phyloP scores from a whole-genome alignment of 306 rosid genomes.

The Acmispon strigosus region DNA sequence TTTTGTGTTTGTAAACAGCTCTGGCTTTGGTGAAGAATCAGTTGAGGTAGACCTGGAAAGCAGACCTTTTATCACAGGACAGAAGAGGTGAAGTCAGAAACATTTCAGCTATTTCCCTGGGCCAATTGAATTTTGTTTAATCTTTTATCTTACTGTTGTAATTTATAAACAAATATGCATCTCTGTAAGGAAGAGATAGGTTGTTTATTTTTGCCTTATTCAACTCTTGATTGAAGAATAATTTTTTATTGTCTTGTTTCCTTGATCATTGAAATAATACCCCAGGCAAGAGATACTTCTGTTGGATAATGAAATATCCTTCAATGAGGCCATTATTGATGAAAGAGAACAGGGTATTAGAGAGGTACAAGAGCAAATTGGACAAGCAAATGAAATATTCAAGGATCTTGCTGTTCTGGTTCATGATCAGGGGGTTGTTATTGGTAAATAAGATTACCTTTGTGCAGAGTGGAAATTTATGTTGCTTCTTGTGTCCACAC shows the following conservation, averaged over 20 bases:
- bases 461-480: background rate
- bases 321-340: constrained; percentile 81
- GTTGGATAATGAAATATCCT: constrained; percentile 59
- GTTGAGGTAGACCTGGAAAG: constrained; percentile 37
- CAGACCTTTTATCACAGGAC: constrained; percentile 52
- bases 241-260: constrained; percentile 9
- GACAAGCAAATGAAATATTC: constrained; percentile 67
- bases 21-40: constrained; percentile 37
- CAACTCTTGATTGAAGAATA: background rate
- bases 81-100: constrained; percentile 41
- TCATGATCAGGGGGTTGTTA: constrained; percentile 73
- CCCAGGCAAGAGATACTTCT: constrained; percentile 61
- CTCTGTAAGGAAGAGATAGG: background rate
- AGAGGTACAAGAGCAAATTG: constrained; percentile 72
- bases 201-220: background rate
- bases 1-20: constrained; percentile 29
- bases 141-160: background rate
- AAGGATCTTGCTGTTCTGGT: constrained; percentile 84
- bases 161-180: background rate
- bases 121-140: background rate
- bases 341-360: constrained; percentile 76
- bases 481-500: background rate
- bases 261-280: constrained; percentile 21
- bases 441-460: constrained; percentile 39
- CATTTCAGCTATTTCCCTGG: background rate